Evolutionary conservation across 1,284 basidiomycete species (phyloP).

Genomic region (Cryptococcus sp.): DNA sequence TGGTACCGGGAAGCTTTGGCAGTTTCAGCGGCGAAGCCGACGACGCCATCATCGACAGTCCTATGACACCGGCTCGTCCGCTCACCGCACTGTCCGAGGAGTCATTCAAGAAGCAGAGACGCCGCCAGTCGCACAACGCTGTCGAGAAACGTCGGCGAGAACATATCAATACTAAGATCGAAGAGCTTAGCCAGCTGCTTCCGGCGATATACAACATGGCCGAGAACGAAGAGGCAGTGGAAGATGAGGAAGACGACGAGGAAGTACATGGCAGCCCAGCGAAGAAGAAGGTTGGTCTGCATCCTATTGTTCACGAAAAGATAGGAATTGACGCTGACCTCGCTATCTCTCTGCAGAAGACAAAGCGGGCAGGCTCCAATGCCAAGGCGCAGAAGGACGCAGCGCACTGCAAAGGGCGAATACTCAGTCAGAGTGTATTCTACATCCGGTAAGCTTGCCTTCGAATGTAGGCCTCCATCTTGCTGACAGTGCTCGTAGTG

Average conservation of each 20-base stretch:
- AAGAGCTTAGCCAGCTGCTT: conserved; percentile 44
- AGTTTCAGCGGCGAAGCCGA: conserved; percentile 28
- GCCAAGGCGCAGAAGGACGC: conserved; percentile 43
- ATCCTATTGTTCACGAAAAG: background rate
- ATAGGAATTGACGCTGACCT: background rate
- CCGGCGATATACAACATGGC: conserved; percentile 32
- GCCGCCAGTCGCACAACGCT: conserved; percentile 51
- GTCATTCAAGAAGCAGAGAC: conserved; percentile 39
- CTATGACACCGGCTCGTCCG: conserved; percentile 38
- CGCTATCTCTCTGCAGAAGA: conserved; percentile 16
- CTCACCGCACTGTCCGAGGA: conserved; percentile 30
- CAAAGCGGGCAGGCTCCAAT: conserved; percentile 30
- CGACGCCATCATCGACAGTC: conserved; percentile 32
- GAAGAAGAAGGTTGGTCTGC: conserved; percentile 37
- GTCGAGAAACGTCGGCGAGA: conserved; percentile 50
- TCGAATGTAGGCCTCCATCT: background rate
- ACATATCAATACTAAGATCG: conserved; percentile 52
- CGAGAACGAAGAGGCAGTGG: conserved; percentile 28
- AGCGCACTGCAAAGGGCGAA: conserved; percentile 46
- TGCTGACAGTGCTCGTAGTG: conserved; percentile 24
- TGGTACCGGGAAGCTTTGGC: conserved; percentile 24
- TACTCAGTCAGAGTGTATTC: conserved; percentile 42
- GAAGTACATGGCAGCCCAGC: conserved; percentile 25
- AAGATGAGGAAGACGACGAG: conserved; percentile 43
- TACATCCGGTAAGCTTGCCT: conserved; percentile 40